These are phyloP conservation scores for Globisporangium spiculum DNA, from an alignment of 352 stramenopile genomes.

Conservation along the genomic window DNA sequence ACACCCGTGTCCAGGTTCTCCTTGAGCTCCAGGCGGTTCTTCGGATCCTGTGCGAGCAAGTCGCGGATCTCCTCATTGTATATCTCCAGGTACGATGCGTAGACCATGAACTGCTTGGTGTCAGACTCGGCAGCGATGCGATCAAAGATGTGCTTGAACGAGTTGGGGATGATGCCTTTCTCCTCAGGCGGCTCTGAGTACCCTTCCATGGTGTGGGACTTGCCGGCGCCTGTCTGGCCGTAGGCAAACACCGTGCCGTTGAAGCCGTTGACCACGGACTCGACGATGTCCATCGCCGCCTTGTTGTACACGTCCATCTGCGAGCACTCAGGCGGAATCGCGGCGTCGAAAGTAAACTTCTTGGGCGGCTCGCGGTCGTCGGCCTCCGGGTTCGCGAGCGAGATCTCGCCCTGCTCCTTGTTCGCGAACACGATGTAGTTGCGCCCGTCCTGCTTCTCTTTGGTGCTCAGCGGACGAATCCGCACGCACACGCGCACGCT, in stretches of 20 bases:
- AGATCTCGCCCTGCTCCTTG: constrained; percentile 88
- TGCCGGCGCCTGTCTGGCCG: constrained; percentile 74
- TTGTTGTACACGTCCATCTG: constrained; percentile 95
- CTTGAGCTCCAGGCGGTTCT: constrained; percentile 83
- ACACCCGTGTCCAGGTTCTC: constrained; percentile 90
- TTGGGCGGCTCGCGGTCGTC: constrained; percentile 83
- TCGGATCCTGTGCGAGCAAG: constrained; percentile 84
- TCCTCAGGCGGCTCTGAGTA: constrained; percentile 66
- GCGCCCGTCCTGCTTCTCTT: constrained; percentile 93
- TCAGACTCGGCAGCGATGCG: constrained; percentile 79
- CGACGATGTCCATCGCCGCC: constrained; percentile 88
- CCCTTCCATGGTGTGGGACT: constrained; percentile 88
- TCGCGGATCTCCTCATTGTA: constrained; percentile 98
- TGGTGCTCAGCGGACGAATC: constrained; percentile 93
- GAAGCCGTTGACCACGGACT: constrained; percentile 26
- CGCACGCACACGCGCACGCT: constrained; percentile 96
- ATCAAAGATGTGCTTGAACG: constrained; percentile 90
- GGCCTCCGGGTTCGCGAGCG: constrained; percentile 81
- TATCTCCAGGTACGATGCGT: constrained; percentile 95
- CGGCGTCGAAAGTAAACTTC: constrained; percentile 96
- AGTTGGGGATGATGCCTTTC: constrained; percentile 88
- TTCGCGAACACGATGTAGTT: constrained; percentile 77
- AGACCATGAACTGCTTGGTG: constrained; percentile 95
- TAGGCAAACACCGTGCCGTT: constrained; percentile 17
- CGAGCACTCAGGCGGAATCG: constrained; percentile 91